Evolutionary conservation across 495 filamentous ascomycete species (phyloP), one percentile per base, ranked within the genome.

Genomic region (Rhizodiscina lignyota): DNA sequence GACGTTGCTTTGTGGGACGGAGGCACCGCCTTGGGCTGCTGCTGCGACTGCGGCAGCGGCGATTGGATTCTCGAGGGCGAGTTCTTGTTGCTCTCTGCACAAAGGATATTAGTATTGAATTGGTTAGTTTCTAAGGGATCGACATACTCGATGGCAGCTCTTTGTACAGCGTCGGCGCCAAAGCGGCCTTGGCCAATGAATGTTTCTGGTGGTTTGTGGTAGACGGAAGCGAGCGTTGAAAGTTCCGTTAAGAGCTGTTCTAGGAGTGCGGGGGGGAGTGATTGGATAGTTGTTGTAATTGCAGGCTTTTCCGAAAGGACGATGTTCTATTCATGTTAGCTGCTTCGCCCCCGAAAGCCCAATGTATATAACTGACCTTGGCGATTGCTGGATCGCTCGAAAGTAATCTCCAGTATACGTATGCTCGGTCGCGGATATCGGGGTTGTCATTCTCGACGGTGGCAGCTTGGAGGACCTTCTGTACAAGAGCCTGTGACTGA

Each of bases 341-440:
- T 24, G 5, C 10, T 24, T 26, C 5, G 21, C 11, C 8, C 30
- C 16, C 10, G 30, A 33, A 18, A 6, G 8, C 17, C 13, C 24
- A 13, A 27, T 8, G 24, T 18, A 6, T 33, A 12, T 37, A 33
- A 32, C 5, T 32, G 59, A 78, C 75, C 65, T 81, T 84, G 32
- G 91, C 82, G 24, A 92, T 70, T 45, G 83, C 69, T 13, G 87
- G 73, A 47, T 96, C 87, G 32, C 80, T 87, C 15, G 86, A 94
- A n/a, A 97, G 64, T 18, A 97, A 63, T 41, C 89, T 79, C 89
- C 89, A 97, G 62, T 97, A 97, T 34, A 96, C 83, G 50, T 97
- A 97, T 16, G 89, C 89, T 55, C 89, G 71, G 55, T 97, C 89
- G 40, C 89, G 77, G 44, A 97, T 82, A 58, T 97, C 89, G 0